Conservation (phyloP, 108 stramenopile species). For the Cylindrotheca closterium region DNA sequence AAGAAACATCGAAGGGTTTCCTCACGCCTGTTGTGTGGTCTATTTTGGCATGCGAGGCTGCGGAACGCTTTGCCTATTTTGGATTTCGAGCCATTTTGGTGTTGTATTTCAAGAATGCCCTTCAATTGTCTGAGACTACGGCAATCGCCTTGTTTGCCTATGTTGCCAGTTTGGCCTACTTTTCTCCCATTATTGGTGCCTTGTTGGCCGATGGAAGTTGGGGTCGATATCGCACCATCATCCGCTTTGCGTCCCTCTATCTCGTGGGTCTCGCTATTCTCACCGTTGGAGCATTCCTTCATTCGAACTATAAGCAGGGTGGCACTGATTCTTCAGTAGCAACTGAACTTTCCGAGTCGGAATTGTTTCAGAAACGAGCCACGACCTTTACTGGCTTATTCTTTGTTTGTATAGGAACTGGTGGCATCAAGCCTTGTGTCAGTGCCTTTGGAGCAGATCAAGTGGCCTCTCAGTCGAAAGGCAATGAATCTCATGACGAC, state of each 20-base stretch:
- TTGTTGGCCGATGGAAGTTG: conserved; percentile 45
- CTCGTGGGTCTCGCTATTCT: conserved; percentile 40
- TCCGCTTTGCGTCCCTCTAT: conserved; percentile 49
- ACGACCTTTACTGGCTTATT: conserved; percentile 47
- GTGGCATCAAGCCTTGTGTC: conserved; percentile 84
- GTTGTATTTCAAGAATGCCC: conserved; percentile 44
- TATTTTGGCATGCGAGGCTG: conserved; percentile 53
- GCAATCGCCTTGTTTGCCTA: conserved; percentile 41
- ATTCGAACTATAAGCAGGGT: neutral
- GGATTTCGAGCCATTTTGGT: conserved; percentile 60
- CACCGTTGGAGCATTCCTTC: conserved; percentile 25
- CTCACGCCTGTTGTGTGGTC: conserved; percentile 30
- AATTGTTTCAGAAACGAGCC: conserved; percentile 6
- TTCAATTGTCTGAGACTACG: conserved; percentile 38
- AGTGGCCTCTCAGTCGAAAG: conserved; percentile 17
- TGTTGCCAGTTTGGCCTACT: conserved; percentile 40
- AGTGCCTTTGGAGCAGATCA: conserved; percentile 73
- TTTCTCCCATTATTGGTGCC: conserved; percentile 57
- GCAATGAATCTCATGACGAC: neutral
- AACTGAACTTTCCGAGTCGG: neutral
- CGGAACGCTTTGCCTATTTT: conserved; percentile 65
- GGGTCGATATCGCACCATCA: conserved; percentile 62
- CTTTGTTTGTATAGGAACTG: conserved; percentile 59
- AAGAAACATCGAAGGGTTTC: conserved; percentile 7
- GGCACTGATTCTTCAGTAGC: neutral